phyloP scores from a whole-genome alignment of 257 asterid genomes.

The Ligustrum vulgare region DNA sequence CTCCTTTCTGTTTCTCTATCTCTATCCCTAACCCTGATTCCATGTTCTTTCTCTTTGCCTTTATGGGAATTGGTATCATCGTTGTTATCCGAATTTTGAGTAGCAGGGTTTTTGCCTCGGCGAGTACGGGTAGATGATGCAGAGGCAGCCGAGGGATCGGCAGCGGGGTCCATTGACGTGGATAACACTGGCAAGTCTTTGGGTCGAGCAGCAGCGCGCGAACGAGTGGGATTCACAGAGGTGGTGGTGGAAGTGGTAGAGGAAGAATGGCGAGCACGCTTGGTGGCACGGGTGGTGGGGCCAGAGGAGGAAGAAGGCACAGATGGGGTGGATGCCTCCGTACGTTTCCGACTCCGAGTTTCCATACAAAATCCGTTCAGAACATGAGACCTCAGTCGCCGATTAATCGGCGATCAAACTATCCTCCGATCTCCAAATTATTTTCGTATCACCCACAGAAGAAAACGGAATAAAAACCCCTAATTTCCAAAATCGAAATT shows the following conservation, averaged over 20 bases:
- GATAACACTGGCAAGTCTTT: conserved; percentile 18
- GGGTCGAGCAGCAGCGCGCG: conserved; percentile 55
- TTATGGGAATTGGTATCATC: conserved; percentile 59
- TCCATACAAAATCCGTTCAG: conserved; percentile 92
- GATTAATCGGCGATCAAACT: conserved; percentile 84
- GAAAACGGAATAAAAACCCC: conserved; percentile 38
- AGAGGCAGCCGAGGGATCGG: conserved; percentile 75
- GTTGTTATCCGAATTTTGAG: conserved; percentile 48
- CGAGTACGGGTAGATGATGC: conserved; percentile 78
- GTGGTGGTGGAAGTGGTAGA: conserved; percentile 36
- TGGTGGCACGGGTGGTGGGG: conserved; percentile 76
- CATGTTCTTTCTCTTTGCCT: conserved; percentile 90
- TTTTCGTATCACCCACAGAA: conserved; percentile 40
- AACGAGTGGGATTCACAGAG: conserved; percentile 59
- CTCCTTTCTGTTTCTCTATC: conserved; percentile 65
- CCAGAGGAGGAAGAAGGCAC: conserved; percentile 73
- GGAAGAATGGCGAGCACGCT: conserved; percentile 74
- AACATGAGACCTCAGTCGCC: conserved; percentile 68
- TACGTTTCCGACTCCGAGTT: conserved; percentile 99
- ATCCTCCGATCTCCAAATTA: conserved; percentile 40
- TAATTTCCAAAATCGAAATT: conserved; percentile 27
- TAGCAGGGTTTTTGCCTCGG: conserved; percentile 66
- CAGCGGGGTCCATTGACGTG: conserved; percentile 69
- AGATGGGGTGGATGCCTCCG: conserved; percentile 99
- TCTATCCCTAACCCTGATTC: conserved; percentile 53